phyloP scores from a whole-genome alignment of 2,329 filamentous ascomycete genomes.

The Juglanconis juglandina region DNA sequence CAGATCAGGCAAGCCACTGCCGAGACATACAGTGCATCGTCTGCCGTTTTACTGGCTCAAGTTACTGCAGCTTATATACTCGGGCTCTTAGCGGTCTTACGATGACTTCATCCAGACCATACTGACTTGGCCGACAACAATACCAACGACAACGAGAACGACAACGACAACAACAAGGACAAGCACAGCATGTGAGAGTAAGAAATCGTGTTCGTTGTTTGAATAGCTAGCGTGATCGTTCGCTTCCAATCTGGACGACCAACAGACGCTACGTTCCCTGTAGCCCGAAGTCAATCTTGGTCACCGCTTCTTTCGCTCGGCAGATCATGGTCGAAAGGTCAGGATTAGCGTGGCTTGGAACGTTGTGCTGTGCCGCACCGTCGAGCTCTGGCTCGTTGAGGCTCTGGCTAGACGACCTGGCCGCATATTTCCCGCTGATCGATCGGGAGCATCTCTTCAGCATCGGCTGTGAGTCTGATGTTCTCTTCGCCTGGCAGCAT shows the following conservation, averaged over 20 bases:
- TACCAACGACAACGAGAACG: too few species aligned
- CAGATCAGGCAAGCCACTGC: too few species aligned
- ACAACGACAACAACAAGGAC: too few species aligned
- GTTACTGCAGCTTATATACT: background rate
- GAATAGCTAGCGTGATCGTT: background rate
- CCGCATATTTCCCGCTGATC: background rate
- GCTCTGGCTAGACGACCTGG: background rate
- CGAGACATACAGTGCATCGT: background rate
- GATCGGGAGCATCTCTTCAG: background rate
- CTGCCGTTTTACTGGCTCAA: background rate
- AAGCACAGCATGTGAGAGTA: background rate
- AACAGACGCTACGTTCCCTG: too few species aligned
- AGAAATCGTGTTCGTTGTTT: background rate
- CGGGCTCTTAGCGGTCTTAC: background rate
- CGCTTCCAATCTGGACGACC: too few species aligned
- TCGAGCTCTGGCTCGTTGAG: background rate
- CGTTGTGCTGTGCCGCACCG: background rate
- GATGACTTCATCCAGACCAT: background rate
- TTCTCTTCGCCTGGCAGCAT: background rate
- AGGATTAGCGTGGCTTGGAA: background rate
- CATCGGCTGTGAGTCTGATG: background rate
- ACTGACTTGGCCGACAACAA: background rate
- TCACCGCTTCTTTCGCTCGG: conserved; percentile 3
- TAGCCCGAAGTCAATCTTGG: background rate
- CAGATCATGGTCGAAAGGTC: background rate